phyloP scores from a whole-genome alignment of 768 basidiomycete genomes.

The Rhodotorula kratochvilovae region DNA sequence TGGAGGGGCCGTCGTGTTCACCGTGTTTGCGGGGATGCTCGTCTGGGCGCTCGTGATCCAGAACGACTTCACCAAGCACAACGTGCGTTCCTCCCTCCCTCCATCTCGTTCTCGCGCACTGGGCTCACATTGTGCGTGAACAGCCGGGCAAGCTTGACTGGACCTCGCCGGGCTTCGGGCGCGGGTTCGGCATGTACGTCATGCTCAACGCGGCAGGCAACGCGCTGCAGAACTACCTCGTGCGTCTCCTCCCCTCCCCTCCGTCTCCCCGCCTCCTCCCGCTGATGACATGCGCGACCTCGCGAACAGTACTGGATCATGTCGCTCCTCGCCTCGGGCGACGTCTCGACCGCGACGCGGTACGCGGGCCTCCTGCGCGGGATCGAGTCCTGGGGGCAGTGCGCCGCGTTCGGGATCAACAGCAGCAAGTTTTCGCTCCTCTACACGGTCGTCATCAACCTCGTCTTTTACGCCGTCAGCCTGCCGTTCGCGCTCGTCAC shows the following conservation, averaged over 20 bases:
- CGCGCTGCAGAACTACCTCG: slow-evolving; percentile 15
- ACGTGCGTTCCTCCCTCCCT: neutral
- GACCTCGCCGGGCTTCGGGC: slow-evolving; percentile 3
- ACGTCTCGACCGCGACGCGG: slow-evolving; percentile 1
- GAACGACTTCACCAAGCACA: neutral
- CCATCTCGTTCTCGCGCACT: no score
- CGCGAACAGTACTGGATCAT: slow-evolving; percentile 10
- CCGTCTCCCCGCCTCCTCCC: neutral
- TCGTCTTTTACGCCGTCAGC: slow-evolving; percentile 1
- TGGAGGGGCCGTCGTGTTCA: neutral
- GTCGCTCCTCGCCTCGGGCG: neutral
- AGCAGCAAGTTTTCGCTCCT: neutral
- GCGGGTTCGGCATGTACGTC: slow-evolving; percentile 13
- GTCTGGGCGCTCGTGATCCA: slow-evolving; percentile 24
- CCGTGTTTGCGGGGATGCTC: slow-evolving; percentile 9
- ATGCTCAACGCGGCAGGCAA: slow-evolving; percentile 9
- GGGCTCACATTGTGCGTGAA: no score
- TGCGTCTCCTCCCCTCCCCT: neutral
- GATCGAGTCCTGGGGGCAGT: slow-evolving; percentile 18
- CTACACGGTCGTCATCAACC: slow-evolving; percentile 20
- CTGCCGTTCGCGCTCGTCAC: neutral
- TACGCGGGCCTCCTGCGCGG: slow-evolving; percentile 18
- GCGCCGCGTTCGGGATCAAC: slow-evolving; percentile 2
- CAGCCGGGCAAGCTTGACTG: slow-evolving; percentile 25
- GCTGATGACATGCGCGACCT: neutral